These are phyloP conservation scores for Syzygium grande DNA, from an alignment of 345 rosid genomes.

Conservation along the genomic window DNA sequence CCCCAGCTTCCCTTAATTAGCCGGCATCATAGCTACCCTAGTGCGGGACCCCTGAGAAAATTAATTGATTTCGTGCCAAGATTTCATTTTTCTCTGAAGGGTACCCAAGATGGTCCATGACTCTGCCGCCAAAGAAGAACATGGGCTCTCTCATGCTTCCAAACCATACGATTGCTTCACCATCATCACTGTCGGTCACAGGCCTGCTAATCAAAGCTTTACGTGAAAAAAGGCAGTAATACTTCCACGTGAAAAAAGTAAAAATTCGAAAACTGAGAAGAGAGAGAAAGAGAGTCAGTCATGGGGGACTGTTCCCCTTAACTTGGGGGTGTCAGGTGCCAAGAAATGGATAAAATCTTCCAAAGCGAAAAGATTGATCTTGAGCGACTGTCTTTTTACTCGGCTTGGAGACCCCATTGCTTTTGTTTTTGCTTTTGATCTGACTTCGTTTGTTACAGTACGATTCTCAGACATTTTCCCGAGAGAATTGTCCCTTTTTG, in stretches of 20 bases:
- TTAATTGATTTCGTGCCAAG: not conserved
- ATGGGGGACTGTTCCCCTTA: not conserved
- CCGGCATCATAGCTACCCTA: not conserved
- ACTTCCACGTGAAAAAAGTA: not conserved
- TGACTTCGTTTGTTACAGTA: not conserved
- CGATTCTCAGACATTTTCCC: not conserved
- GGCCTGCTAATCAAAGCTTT: not conserved
- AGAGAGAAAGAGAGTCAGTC: not conserved
- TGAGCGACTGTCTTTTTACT: not conserved
- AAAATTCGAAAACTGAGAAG: not conserved
- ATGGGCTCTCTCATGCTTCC: not conserved
- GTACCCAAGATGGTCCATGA: not conserved
- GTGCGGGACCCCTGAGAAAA: not conserved
- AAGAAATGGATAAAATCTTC: not conserved
- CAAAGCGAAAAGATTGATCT: not conserved
- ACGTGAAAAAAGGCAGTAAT: not conserved
- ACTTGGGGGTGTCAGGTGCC: not conserved
- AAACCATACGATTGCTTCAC: not conserved
- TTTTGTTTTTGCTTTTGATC: not conserved
- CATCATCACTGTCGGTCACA: conserved; percentile 20
- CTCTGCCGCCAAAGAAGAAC: not conserved
- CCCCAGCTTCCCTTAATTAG: not conserved
- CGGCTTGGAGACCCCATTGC: not conserved
- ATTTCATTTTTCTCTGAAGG: not conserved
- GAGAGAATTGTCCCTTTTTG: not conserved